Percentiles rank a stretch among this genome's conserved stretches.
phyloP scores from a whole-genome alignment of 306 rosid genomes.

The Luffa acutangula region DNA sequence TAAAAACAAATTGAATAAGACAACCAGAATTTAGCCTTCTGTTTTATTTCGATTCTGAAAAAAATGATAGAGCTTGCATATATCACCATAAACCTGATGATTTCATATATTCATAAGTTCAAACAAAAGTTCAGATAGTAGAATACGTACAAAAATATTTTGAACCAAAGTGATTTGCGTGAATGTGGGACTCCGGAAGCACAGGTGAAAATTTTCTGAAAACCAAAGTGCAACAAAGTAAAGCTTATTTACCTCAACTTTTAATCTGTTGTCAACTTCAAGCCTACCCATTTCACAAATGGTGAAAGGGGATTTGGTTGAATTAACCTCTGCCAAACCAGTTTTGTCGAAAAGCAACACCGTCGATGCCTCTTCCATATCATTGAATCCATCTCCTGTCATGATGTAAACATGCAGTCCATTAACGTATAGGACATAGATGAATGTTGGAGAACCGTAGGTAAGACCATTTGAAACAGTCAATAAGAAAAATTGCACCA shows the following conservation, averaged over 20 bases:
- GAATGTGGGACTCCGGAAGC: constrained; percentile 8
- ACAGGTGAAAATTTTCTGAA: not conserved
- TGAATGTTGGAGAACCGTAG: not conserved
- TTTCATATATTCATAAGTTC: not conserved
- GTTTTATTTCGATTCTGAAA: too few species aligned
- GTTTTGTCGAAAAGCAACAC: not conserved
- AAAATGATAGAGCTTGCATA: too few species aligned
- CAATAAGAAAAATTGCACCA: not conserved
- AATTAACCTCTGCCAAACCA: not conserved
- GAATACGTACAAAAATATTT: not conserved
- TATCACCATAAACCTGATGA: too few species aligned
- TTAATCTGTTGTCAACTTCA: not conserved
- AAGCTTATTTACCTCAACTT: not conserved
- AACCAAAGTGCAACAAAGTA: not conserved
- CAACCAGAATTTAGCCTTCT: too few species aligned
- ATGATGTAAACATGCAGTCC: not conserved
- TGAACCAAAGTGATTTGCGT: not conserved
- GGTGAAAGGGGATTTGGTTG: not conserved
- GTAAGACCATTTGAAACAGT: not conserved
- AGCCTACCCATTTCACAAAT: not conserved
- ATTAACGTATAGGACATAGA: not conserved
- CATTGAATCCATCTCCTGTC: not conserved
- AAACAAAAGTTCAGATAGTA: not conserved
- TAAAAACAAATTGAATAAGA: too few species aligned
- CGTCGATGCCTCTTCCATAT: not conserved